phyloP scores from a whole-genome alignment of 192 early-diverging fungal genomes.

The Mortierella hygrophila region DNA sequence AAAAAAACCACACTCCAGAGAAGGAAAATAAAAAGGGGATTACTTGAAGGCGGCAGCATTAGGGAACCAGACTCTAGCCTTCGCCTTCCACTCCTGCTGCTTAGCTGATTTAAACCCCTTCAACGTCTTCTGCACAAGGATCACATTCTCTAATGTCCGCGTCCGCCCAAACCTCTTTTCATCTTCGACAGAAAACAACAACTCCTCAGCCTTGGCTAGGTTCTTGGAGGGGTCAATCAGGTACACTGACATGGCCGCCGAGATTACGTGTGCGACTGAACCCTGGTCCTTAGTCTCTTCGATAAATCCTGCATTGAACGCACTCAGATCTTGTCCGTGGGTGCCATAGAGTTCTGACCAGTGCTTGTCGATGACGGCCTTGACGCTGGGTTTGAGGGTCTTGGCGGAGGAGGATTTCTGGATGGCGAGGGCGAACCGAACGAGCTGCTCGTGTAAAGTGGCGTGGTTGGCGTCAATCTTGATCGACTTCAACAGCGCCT shows the following conservation, averaged over 20 bases:
- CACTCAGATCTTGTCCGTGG: slow-evolving; percentile 1
- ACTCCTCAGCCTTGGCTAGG: not conserved
- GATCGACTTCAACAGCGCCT: slow-evolving; percentile 62
- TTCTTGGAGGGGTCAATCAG: not conserved
- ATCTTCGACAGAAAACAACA: not conserved
- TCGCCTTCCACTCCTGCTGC: not conserved
- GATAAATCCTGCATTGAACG: slow-evolving; percentile 9
- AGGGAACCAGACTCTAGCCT: not conserved
- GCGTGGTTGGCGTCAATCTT: slow-evolving; percentile 56
- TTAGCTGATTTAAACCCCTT: not conserved
- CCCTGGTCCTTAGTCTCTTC: slow-evolving; percentile 1
- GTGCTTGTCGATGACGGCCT: slow-evolving; percentile 19
- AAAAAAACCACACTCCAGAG: not conserved
- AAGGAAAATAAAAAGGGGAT: not conserved
- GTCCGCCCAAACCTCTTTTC: not conserved
- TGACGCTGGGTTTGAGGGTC: slow-evolving; percentile 7
- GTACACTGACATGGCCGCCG: slow-evolving; percentile 9
- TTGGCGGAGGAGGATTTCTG: slow-evolving; percentile 11
- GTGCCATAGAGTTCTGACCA: slow-evolving; percentile 5
- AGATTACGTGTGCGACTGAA: slow-evolving; percentile 6
- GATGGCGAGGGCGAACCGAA: slow-evolving; percentile 56
- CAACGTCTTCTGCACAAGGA: slow-evolving; percentile 22
- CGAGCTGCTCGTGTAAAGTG: slow-evolving; percentile 54
- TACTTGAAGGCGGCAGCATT: not conserved
- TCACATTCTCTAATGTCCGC: slow-evolving; percentile 5